These are phyloP conservation scores for Gillenia trifoliata DNA, from an alignment of 306 rosid genomes.

Conservation along the genomic window DNA sequence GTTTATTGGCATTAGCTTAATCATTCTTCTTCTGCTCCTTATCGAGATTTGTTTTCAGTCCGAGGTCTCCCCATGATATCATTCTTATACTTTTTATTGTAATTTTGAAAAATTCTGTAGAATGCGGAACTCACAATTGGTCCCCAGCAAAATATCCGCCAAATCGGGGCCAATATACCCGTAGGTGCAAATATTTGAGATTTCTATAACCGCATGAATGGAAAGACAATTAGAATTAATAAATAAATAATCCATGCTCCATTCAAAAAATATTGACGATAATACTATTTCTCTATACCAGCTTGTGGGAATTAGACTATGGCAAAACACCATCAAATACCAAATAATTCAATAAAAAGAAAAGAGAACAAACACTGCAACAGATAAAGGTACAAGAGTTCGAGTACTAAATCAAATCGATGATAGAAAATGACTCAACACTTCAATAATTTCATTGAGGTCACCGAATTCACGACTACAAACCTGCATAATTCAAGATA, in stretches of 20 bases:
- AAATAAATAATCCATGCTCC: neutral
- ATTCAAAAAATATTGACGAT: neutral
- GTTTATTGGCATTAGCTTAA: neutral
- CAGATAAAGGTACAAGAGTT: neutral
- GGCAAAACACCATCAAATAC: neutral
- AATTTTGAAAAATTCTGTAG: neutral
- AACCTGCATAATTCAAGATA: too few species aligned
- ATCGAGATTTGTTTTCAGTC: neutral
- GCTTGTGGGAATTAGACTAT: neutral
- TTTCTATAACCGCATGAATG: neutral
- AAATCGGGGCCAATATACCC: slow-evolving; percentile 99
- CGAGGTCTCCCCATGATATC: neutral
- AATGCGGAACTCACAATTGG: slow-evolving; percentile 39
- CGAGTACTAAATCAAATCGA: neutral
- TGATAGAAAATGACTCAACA: neutral
- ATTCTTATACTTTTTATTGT: neutral
- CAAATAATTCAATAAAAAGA: neutral
- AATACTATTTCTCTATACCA: neutral
- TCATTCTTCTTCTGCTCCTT: too few species aligned
- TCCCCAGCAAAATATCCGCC: slow-evolving; percentile 96
- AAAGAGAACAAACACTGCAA: neutral
- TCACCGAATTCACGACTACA: too few species aligned
- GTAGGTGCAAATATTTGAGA: slow-evolving; percentile 21
- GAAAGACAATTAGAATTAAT: neutral
- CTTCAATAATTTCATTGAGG: too few species aligned